phyloP scores from a whole-genome alignment of 441 rosid species.

The Biscutella laevigata region DNA sequence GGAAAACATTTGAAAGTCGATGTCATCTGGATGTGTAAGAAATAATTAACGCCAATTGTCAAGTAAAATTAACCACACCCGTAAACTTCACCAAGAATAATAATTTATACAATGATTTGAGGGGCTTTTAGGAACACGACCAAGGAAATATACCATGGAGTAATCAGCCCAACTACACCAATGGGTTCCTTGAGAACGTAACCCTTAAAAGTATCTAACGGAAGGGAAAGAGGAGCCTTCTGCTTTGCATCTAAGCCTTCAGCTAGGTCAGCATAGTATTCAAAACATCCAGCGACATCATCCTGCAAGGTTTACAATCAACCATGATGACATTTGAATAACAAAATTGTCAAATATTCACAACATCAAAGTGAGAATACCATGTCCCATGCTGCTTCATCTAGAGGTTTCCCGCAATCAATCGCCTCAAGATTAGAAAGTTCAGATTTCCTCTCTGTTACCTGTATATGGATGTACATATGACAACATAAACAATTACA shows the following conservation, averaged over 20 bases:
- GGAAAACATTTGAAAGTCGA: not conserved
- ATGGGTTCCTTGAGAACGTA: conserved; percentile 78
- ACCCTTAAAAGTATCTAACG: conserved; percentile 68
- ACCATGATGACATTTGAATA: conserved; percentile 10
- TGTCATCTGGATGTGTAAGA: not conserved
- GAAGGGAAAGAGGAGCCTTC: conserved; percentile 77
- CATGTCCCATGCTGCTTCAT: conserved; percentile 91
- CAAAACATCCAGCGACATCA: conserved; percentile 93
- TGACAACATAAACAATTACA: not conserved
- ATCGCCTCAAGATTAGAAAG: conserved; percentile 82
- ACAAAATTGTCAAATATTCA: not conserved
- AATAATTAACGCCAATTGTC: not conserved
- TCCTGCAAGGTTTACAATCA: conserved; percentile 45
- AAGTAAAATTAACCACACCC: not conserved
- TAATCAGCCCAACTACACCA: conserved; percentile 91
- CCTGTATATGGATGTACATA: conserved; percentile 34
- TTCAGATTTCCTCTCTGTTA: conserved; percentile 63
- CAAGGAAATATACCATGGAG: conserved; percentile 66
- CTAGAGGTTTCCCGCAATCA: conserved; percentile 87
- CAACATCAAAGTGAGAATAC: conserved; percentile 34
- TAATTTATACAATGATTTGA: not conserved
- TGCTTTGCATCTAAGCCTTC: conserved; percentile 91
- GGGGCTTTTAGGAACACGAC: not conserved
- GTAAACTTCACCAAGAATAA: not conserved
- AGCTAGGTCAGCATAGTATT: conserved; percentile 90